phyloP scores from a whole-genome alignment of 2,329 filamentous ascomycete genomes.

The Grosmannia huntii region DNA sequence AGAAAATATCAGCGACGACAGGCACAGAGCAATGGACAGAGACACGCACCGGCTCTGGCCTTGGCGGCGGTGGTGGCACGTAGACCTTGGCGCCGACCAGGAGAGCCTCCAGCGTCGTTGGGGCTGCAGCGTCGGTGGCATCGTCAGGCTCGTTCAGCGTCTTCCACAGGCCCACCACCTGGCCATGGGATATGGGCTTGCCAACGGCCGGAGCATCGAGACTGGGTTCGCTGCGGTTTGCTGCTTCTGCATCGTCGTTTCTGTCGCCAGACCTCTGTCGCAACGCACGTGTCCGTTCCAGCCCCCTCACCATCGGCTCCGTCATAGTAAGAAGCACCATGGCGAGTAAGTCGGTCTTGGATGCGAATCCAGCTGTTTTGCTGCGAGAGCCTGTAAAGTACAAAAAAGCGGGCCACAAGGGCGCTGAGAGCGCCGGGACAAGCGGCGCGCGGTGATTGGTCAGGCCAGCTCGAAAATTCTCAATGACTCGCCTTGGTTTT shows the following conservation, averaged over 20 bases:
- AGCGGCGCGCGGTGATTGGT: background rate
- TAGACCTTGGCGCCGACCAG: conserved; percentile 63
- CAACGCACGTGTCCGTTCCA: conserved; percentile 23
- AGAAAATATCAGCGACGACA: conserved; percentile 6
- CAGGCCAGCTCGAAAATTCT: background rate
- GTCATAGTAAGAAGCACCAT: conserved; percentile 79
- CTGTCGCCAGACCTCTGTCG: background rate
- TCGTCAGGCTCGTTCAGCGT: conserved; percentile 23
- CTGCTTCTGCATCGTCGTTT: conserved; percentile 4
- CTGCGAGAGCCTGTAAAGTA: background rate
- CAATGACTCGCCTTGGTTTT: too few relatives aligned
- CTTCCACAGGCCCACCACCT: conserved; percentile 52
- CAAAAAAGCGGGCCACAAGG: background rate
- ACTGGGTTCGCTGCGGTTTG: conserved; percentile 24
- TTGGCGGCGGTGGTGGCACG: conserved; percentile 65
- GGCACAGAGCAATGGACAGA: conserved; percentile 2
- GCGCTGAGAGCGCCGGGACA: background rate
- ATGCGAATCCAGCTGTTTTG: background rate
- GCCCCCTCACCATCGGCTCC: conserved; percentile 48
- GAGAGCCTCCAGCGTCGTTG: conserved; percentile 50
- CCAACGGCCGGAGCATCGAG: conserved; percentile 40
- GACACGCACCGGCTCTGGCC: conserved; percentile 54
- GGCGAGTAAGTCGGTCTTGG: background rate
- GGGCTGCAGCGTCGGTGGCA: conserved; percentile 14
- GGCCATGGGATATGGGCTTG: conserved; percentile 58